Evolutionary conservation across 768 basidiomycete species (phyloP).

Genomic region (Sporobolomyces roseus): DNA sequence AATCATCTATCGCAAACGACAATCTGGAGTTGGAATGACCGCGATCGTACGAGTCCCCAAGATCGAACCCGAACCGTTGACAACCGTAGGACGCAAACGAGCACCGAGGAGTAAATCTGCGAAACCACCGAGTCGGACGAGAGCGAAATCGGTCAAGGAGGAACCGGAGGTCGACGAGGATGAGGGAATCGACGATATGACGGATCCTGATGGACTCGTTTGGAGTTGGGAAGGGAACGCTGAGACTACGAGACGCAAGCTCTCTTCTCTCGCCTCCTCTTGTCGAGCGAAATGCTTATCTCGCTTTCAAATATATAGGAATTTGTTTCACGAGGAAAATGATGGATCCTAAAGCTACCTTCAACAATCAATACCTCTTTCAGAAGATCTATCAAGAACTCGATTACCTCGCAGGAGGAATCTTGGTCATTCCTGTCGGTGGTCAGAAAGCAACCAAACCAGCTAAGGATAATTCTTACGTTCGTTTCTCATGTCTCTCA

Average conservation of each 20-base stretch:
- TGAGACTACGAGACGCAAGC: slow-evolving; percentile 70
- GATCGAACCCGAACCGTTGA: slow-evolving; percentile 56
- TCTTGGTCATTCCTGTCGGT: slow-evolving; percentile 72
- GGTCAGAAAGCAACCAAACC: slow-evolving; percentile 80
- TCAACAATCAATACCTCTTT: slow-evolving; percentile 65
- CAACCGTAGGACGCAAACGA: slow-evolving; percentile 46
- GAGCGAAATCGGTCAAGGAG: slow-evolving; percentile 30
- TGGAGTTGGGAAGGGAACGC: slow-evolving; percentile 62
- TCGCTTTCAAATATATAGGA: slow-evolving; percentile 49
- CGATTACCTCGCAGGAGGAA: slow-evolving; percentile 84
- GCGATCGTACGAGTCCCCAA: slow-evolving; percentile 61
- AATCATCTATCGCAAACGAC: slow-evolving; percentile 69
- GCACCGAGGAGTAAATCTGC: slow-evolving; percentile 15
- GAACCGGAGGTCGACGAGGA: slow-evolving; percentile 18
- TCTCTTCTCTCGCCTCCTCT: neutral
- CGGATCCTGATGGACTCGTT: slow-evolving; percentile 63
- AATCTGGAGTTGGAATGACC: slow-evolving; percentile 58
- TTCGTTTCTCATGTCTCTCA: slow-evolving; percentile 51
- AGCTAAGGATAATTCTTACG: slow-evolving; percentile 90
- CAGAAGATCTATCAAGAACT: slow-evolving; percentile 89
- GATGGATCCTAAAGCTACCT: slow-evolving; percentile 61
- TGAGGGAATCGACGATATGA: slow-evolving; percentile 50
- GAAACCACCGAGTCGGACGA: too few species aligned
- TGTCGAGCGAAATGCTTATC: neutral
- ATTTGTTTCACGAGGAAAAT: slow-evolving; percentile 71